Conservation (phyloP, 495 filamentous ascomycete species). For the Neurospora tetraspora region DNA sequence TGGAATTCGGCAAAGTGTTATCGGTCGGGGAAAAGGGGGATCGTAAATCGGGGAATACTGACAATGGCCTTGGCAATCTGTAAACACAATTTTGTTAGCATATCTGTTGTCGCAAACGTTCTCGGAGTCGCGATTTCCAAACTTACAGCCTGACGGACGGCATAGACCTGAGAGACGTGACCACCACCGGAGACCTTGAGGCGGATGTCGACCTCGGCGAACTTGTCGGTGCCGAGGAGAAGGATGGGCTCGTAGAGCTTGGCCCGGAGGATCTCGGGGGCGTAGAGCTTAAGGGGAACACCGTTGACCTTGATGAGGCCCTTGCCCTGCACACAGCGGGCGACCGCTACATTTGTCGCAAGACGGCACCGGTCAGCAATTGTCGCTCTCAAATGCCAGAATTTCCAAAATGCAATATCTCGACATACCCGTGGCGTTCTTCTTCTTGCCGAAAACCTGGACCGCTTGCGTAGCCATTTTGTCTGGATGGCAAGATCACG, state of each 20-base stretch:
- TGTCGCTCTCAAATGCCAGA: neutral
- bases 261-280: conserved; percentile 95
- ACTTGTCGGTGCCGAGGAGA: conserved; percentile 92
- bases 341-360: conserved; percentile 21
- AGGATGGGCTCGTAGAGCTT: conserved; percentile 96
- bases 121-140: neutral
- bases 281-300: conserved; percentile 82
- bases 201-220: conserved; percentile 79
- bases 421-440: conserved; percentile 29
- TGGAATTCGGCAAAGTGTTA: neutral
- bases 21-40: conserved; percentile 1
- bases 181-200: conserved; percentile 94
- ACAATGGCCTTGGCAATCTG: conserved; percentile 65
- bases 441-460: conserved; percentile 33
- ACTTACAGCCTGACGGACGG: conserved; percentile 78
- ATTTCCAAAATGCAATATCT: conserved; percentile 5
- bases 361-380: conserved; percentile 1
- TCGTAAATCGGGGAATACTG: conserved; percentile 7
- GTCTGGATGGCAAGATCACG: conserved; percentile 23
- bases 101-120: neutral
- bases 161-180: conserved; percentile 96
- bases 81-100: conserved; percentile 8
- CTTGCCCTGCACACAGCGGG: conserved; percentile 26
- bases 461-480: conserved; percentile 30
- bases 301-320: conserved; percentile 98